phyloP scores from a whole-genome alignment of 306 rosid genomes.

The Inga laurina region DNA sequence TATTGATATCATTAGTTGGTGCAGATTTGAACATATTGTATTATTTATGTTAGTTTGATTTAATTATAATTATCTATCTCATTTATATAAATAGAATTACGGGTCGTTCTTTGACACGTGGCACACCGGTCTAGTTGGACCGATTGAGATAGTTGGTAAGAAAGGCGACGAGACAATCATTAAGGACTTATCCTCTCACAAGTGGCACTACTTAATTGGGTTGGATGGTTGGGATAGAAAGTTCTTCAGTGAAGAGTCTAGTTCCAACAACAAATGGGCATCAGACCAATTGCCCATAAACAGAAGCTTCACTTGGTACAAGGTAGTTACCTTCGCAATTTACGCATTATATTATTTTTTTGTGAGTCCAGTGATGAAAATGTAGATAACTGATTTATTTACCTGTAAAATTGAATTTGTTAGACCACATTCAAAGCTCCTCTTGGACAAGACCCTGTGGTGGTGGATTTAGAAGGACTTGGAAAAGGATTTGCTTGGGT shows the following conservation, averaged over 20 bases:
- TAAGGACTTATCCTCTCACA: constrained; percentile 46
- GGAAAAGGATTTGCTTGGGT: constrained; percentile 62
- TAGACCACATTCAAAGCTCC: constrained; percentile 65
- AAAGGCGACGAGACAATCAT: constrained; percentile 48
- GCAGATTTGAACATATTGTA: background rate
- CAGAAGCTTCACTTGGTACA: constrained; percentile 61
- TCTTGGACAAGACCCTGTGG: constrained; percentile 45
- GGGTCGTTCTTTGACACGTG: constrained; percentile 42
- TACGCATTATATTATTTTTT: background rate
- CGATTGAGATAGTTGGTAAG: constrained; percentile 35
- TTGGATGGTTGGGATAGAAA: constrained; percentile 41
- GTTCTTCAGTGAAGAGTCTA: constrained; percentile 31
- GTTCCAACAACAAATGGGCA: constrained; percentile 38
- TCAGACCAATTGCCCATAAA: constrained; percentile 26
- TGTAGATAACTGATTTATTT: background rate
- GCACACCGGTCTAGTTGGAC: constrained; percentile 47
- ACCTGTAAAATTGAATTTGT: background rate
- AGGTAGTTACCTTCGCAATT: constrained; percentile 28
- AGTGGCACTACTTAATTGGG: constrained; percentile 53
- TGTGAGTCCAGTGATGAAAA: background rate
- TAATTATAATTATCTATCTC: background rate
- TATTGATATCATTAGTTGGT: background rate
- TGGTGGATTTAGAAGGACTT: constrained; percentile 47
- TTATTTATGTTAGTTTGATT: background rate
- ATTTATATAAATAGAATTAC: constrained; percentile 38